Evolutionary conservation across 495 filamentous ascomycete species (phyloP).

Genomic region (Aspergillus saccharolyticus): DNA sequence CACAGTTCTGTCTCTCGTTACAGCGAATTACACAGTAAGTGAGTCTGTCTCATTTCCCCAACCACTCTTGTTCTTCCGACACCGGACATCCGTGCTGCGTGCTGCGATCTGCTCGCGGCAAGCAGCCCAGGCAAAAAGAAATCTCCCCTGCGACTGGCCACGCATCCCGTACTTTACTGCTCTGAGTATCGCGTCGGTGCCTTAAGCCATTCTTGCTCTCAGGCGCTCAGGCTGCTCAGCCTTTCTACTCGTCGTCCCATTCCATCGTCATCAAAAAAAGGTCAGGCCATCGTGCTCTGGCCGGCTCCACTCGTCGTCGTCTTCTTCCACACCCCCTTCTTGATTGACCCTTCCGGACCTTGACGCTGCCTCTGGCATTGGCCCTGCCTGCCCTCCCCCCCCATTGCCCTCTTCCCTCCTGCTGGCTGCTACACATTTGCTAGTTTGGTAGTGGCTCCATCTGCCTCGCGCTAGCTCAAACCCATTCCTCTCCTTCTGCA

Average conservation of each 20-base stretch:
- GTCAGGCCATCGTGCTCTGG: conserved; percentile 38
- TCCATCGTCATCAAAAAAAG: conserved; percentile 6
- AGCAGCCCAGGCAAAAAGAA: not conserved
- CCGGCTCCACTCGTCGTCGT: conserved; percentile 20
- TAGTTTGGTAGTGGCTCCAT: conserved; percentile 3
- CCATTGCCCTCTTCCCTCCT: conserved; percentile 21
- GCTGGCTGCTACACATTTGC: conserved; percentile 6
- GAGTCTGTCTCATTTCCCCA: not conserved
- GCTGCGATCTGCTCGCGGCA: conserved; percentile 17
- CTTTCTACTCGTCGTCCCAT: conserved; percentile 4
- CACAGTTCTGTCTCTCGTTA: not conserved
- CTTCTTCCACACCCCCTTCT: not conserved
- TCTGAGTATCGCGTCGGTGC: conserved; percentile 9
- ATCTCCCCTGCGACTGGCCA: conserved; percentile 2
- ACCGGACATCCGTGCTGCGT: conserved; percentile 7
- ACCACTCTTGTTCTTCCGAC: conserved; percentile 4
- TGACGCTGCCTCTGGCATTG: conserved; percentile 27
- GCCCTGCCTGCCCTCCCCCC: conserved; percentile 18
- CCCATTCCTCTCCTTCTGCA: conserved; percentile 6
- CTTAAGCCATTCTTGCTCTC: conserved; percentile 11
- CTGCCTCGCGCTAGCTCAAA: conserved; percentile 7
- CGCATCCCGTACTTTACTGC: not conserved
- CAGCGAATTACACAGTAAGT: not conserved
- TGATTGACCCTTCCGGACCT: conserved; percentile 20
- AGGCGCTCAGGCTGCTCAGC: conserved; percentile 19